Base-by-base conservation (phyloP, 1,139 yeast species). In the Hanseniaspora uvarum region DNA sequence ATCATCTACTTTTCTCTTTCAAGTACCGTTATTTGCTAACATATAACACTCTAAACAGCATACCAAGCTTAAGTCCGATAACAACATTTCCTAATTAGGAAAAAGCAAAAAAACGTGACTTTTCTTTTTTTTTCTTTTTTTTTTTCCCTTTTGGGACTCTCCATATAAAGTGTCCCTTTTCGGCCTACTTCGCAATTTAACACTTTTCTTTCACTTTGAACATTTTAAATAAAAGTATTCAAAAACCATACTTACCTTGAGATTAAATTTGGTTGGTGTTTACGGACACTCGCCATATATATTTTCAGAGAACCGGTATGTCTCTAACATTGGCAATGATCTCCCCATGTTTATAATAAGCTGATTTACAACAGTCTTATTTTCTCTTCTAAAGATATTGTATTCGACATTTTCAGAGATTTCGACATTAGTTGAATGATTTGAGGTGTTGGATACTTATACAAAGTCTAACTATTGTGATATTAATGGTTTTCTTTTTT, bases 211-310 rank as follows among this genome's bases (percentile, higher is more conserved):
- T 16, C 7, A n/a, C 5, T n/a, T 6, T 34, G 5, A 4, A 28
- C 31, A 28, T 10, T 12, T 28, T 34, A 34, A n/a, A n/a, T n/a
- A 24, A 39, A 11, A 8, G 10, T 23, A 24, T 14, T 26, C 21
- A 28, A 23, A 50, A 50, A 50, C 53, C 53, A 50, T 50, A 50
- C 53, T 50, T 50, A 50, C 53, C 53, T 50, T 50, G 53, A 43
- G 53, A 50, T 44, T 50, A 44, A 49, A 49, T 44, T 30, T 49
- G 47, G 34, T 14, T 33, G 52, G 46, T 33, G 23, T 33, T 16
- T 5, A 34, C 7, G 10, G 24, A 39, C 23, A 31, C 46, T 44
- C 28, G 46, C 31, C 28, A 37, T 41, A 19, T n/a, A 36, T 30
- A 19, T 44, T 50, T 44, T 50, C 53, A 43, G 44, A 50, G 48